These are phyloP conservation scores for Penicillium sp. DNA, from an alignment of 2,329 filamentous ascomycete genomes.

Conservation along the genomic window DNA sequence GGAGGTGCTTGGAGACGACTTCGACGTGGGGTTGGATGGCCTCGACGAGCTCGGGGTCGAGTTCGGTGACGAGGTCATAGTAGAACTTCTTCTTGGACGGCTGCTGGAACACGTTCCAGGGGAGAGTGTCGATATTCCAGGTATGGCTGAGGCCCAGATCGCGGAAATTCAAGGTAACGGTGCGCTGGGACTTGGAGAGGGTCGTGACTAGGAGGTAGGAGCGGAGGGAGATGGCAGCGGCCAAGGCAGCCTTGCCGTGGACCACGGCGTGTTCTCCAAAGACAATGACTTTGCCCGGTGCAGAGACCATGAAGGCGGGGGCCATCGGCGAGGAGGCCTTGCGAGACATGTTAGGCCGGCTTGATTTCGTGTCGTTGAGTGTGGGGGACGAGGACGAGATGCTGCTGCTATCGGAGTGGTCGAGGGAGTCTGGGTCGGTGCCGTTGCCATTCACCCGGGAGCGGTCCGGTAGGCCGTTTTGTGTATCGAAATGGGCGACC, in stretches of 20 bases:
- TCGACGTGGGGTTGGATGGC: conserved; percentile 79
- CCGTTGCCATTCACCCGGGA: conserved; percentile 20
- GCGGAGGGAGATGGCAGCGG: conserved; percentile 89
- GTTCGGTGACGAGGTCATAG: conserved; percentile 80
- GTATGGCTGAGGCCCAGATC: conserved; percentile 88
- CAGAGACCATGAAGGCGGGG: conserved; percentile 95
- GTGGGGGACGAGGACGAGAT: conserved; percentile 31
- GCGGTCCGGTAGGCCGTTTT: conserved; percentile 22
- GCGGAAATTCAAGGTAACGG: conserved; percentile 83
- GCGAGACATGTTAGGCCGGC: conserved; percentile 24
- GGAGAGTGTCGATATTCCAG: conserved; percentile 90
- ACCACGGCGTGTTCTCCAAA: conserved; percentile 99
- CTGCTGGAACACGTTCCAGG: conserved; percentile 79
- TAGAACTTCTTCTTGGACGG: conserved; percentile 91
- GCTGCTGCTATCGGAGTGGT: conserved; percentile 29
- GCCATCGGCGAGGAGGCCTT: conserved; percentile 63
- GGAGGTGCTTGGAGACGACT: conserved; percentile 66
- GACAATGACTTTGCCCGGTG: conserved; percentile 96
- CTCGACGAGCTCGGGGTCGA: conserved; percentile 79
- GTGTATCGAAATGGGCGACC: conserved; percentile 31
- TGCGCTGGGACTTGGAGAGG: conserved; percentile 87
- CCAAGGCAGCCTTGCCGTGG: conserved; percentile 93
- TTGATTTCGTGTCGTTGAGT: conserved; percentile 9
- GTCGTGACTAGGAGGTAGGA: conserved; percentile 96
- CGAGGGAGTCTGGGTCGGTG: neutral